Base-by-base conservation (phyloP, 805 yeast genomes). In the Candida xyloterini region DNA sequence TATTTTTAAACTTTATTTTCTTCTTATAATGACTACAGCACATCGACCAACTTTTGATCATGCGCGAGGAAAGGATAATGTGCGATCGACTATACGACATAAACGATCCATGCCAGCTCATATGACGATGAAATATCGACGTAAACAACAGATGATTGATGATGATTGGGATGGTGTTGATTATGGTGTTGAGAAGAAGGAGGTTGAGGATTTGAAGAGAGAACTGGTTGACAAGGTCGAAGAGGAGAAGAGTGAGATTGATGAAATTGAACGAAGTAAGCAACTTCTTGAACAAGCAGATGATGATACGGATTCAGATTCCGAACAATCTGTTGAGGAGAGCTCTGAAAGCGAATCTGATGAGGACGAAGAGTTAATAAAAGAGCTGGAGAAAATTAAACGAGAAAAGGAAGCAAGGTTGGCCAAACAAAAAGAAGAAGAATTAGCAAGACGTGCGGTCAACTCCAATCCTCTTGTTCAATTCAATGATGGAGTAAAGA, bases 1-100 rank as follows among this genome's bases (percentile, higher is more conserved):
- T n/a, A 31, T 13, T 27, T 27, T 26, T 23, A 18, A 30, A 16
- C 29, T 26, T 18, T 24, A 36, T 36, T 10, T 35, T 11, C 15
- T 27, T 16, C 15, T 27, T 16, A 10, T 26, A 15, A 80, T 81
- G 87, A 78, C 86, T 0, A 76, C 85, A 3, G 83, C 84, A 8
- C 84, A 79, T 52, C 71, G 83, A 55, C 85, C 86, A 0, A 81
- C 84, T 6, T 70, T 81, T 46, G 86, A 80, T 47, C 74, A 74
- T 33, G 83, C 84, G 14, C 70, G 77, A 51, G 80, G 81, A 38
- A 77, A 74, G 35, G 63, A 65, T 1, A 64, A 69, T 7, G 46
- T 40, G 51, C 59, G 43, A 57, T 75, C 81, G 0, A 51, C 71
- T 3, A 77, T 74, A 8, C 63, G 66, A 18, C 84, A 79, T 51